Percentiles rank a stretch among this genome's conserved stretches.
phyloP scores from a whole-genome alignment of 2,329 filamentous ascomycete species.

The Cercospora sojina region DNA sequence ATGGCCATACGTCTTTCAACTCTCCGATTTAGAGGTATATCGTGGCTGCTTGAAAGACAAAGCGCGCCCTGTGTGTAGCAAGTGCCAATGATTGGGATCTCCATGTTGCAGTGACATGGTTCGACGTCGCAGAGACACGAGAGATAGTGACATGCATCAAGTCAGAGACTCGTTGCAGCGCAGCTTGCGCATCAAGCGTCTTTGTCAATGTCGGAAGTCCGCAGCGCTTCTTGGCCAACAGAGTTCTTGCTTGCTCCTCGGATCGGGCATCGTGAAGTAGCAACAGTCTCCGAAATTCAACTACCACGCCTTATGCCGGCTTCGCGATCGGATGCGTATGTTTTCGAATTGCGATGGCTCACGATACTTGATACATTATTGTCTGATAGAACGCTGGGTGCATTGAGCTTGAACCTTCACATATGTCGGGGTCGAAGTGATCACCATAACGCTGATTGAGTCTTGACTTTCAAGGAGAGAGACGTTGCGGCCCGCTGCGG shows the following conservation, averaged over 20 bases:
- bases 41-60: neutral
- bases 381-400: neutral
- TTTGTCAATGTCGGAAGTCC: neutral
- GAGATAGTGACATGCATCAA: no score
- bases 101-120: neutral
- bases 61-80: neutral
- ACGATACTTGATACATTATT: neutral
- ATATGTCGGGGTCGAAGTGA: no score
- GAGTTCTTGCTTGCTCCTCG: neutral
- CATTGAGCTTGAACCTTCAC: no score
- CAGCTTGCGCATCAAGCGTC: neutral
- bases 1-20: neutral
- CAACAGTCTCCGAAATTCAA: neutral
- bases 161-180: neutral
- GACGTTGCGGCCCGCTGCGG: neutral
- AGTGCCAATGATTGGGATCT: neutral
- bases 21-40: neutral
- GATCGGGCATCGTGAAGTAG: neutral
- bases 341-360: neutral
- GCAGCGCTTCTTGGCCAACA: neutral
- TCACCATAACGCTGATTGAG: no score
- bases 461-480: neutral
- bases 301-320: neutral
- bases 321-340: neutral
- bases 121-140: neutral